A percentile compares a stretch with the other conserved stretches of the same genome.
phyloP scores from a whole-genome alignment of 805 yeast genomes.

The Candida vartiovaarae region DNA sequence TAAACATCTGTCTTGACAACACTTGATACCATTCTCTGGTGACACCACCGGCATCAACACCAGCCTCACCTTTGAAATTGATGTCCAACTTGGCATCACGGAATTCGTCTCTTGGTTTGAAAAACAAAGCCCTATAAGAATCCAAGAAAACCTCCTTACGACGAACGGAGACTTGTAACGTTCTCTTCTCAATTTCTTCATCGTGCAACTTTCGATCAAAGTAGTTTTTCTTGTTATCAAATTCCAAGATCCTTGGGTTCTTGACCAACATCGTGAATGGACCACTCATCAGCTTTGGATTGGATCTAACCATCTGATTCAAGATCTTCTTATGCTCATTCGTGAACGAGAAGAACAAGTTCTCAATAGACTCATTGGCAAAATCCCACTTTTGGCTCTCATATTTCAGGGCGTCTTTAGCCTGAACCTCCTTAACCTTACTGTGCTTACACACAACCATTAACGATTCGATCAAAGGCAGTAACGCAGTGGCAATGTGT shows the following conservation, averaged over 20 bases:
- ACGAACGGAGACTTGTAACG: slow-evolving; percentile 61
- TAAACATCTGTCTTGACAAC: slow-evolving; percentile 87
- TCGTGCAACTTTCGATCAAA: slow-evolving; percentile 69
- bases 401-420: slow-evolving; percentile 49
- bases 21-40: slow-evolving; percentile 98
- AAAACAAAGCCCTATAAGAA: slow-evolving; percentile 76
- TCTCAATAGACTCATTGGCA: slow-evolving; percentile 67
- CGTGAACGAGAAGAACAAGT: slow-evolving; percentile 77
- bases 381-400: slow-evolving; percentile 62
- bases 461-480: slow-evolving; percentile 84
- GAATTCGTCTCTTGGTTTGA: slow-evolving; percentile 68
- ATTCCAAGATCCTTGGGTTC: slow-evolving; percentile 85
- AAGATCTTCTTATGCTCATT: slow-evolving; percentile 81
- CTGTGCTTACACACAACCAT: slow-evolving; percentile 96
- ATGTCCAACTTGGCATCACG: slow-evolving; percentile 68
- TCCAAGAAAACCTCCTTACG: slow-evolving; percentile 91
- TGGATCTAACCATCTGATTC: slow-evolving; percentile 85
- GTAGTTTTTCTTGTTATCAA: slow-evolving; percentile 86
- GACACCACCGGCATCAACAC: slow-evolving; percentile 97
- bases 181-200: slow-evolving; percentile 32
- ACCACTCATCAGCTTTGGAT: slow-evolving; percentile 92
- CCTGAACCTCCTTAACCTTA: slow-evolving; percentile 49
- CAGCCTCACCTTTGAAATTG: slow-evolving; percentile 87
- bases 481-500: slow-evolving; percentile 67
- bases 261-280: slow-evolving; percentile 85